Conservation (phyloP, 495 filamentous ascomycete species). For the Penicillium waksmanii region DNA sequence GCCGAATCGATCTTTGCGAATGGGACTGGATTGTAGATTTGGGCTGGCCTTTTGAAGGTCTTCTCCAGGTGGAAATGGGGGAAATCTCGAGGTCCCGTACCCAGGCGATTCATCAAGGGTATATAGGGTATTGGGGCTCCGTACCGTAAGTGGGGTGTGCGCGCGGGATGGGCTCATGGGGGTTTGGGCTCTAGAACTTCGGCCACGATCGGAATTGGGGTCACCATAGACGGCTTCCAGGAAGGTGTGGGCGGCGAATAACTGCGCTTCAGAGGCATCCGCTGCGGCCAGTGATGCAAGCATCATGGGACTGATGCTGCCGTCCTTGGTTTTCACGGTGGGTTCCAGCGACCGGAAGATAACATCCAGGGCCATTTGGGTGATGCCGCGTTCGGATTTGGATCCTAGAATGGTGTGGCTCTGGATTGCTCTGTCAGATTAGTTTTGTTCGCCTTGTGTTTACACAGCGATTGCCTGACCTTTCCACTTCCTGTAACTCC, state of each 20-base stretch:
- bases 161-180: slow-evolving; percentile 68
- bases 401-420: slow-evolving; percentile 97
- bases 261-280: slow-evolving; percentile 80
- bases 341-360: slow-evolving; percentile 77
- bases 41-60: slow-evolving; percentile 24
- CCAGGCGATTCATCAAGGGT: slow-evolving; percentile 28
- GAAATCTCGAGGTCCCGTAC: slow-evolving; percentile 32
- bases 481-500: slow-evolving; percentile 97
- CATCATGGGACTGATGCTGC: slow-evolving; percentile 59
- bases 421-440: slow-evolving; percentile 49
- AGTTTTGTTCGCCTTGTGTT: slow-evolving; percentile 14
- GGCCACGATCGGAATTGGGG: slow-evolving; percentile 56
- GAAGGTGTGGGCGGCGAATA: slow-evolving; percentile 77
- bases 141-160: slow-evolving; percentile 51
- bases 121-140: slow-evolving; percentile 35
- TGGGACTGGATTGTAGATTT: slow-evolving; percentile 6
- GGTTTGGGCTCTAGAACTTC: slow-evolving; percentile 74
- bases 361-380: slow-evolving; percentile 87
- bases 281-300: slow-evolving; percentile 72
- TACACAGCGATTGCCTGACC: slow-evolving; percentile 49
- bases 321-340: slow-evolving; percentile 64
- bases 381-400: slow-evolving; percentile 81
- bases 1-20: slow-evolving; percentile 13
- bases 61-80: slow-evolving; percentile 23
- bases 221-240: slow-evolving; percentile 80